These are phyloP conservation scores for Rhododendron griersonianum DNA, from an alignment of 148 eudicot genomes.

Conservation along the genomic window DNA sequence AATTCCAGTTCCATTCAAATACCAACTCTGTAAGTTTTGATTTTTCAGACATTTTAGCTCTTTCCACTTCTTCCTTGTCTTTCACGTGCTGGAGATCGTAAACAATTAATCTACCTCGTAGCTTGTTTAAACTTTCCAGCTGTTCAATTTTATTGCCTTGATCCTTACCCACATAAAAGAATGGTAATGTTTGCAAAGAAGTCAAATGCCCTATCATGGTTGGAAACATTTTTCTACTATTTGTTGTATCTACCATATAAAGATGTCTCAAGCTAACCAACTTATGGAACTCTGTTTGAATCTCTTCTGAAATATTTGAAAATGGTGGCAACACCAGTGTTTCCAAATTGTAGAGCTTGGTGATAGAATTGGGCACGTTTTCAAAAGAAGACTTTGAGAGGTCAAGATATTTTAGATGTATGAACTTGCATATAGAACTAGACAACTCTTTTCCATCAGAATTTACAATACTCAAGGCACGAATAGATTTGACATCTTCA, in stretches of 20 bases:
- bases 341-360: too few species aligned
- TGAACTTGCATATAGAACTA: too few species aligned
- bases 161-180: too few species aligned
- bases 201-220: not conserved
- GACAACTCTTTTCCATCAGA: too few species aligned
- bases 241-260: not conserved
- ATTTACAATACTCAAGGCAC: too few species aligned
- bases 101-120: not conserved
- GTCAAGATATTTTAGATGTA: too few species aligned
- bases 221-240: not conserved
- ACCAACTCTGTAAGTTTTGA: not conserved
- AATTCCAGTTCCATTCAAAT: not conserved
- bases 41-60: not conserved
- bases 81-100: not conserved
- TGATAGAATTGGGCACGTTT: too few species aligned
- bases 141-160: not conserved
- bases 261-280: slow-evolving; percentile 9
- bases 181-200: not conserved
- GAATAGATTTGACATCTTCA: too few species aligned
- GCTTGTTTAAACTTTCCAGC: not conserved
- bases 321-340: too few species aligned
- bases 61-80: not conserved
- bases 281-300: not conserved
- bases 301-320: too few species aligned
- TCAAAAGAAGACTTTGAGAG: too few species aligned